Evolutionary conservation across 2,329 filamentous ascomycete genomes (phyloP), one percentile per base, ranked within the genome.

Genomic region (Cryoendolithus antarcticus): DNA sequence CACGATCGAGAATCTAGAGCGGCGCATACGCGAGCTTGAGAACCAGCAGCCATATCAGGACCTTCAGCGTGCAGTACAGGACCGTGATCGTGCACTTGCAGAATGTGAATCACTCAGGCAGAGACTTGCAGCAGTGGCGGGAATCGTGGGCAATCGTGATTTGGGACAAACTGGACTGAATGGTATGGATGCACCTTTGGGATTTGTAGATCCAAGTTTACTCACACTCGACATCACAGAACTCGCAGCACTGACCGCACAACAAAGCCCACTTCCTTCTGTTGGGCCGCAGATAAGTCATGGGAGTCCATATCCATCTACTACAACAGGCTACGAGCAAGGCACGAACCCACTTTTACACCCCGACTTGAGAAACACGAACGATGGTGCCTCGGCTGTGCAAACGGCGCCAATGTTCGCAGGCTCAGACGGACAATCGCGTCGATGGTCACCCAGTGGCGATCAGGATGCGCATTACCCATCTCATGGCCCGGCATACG

Each of bases 31-130:
- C 40, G 82, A 89, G 45, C 70, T 93, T 48, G 83, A 82, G 41
- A 80, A 73, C 41, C 81, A 86, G 62, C 78, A 88, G 59, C 84
- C 85, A 0, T 88, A 86, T 51, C 79, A 84, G 56, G 86, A 94
- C 56, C 72, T 93, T 12, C 84, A 93, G 60, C 69, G 75, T 21
- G 82, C 77, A 6, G 61, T 89, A 40, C 70, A 75, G 27, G 78
- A 86, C 60, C 49, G 56, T 35, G 82, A 89, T 55, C 71, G 73
- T 9, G 75, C 86, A 38, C 75, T 86, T 62, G 74, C 75, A 27
- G 85, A 93, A 62, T 89, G 91, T 64, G 74, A 75, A 44, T 82
- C 88, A 47, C 80, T 93, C 47, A 80, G 77, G 53, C 70, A 74
- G 55, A 73, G 77, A 27, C 62, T 93, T 48, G 46, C 41, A 15